Conservation (phyloP, 2,329 filamentous ascomycete species). For the Diaporthe nobilis region DNA sequence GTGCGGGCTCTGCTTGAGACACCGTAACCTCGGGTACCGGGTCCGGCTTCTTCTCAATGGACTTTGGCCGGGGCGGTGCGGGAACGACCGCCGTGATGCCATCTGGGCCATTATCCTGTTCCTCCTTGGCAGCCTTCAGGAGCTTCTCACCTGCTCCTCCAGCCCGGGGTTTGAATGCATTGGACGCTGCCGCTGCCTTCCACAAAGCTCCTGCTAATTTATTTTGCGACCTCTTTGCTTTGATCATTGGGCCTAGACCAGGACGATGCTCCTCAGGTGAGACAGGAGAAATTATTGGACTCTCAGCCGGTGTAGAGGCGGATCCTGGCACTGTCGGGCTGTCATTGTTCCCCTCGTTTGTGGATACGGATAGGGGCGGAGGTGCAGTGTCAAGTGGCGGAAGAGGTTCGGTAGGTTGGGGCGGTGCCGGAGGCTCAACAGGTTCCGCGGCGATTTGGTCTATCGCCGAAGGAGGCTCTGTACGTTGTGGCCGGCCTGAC, state of each 20-base stretch:
- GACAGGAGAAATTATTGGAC: slow-evolving; percentile 47
- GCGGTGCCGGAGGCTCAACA: slow-evolving; percentile 40
- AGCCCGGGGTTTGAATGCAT: slow-evolving; percentile 85
- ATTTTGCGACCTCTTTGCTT: slow-evolving; percentile 79
- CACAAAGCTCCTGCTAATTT: slow-evolving; percentile 83
- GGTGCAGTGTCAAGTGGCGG: slow-evolving; percentile 38
- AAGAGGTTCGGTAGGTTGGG: slow-evolving; percentile 36
- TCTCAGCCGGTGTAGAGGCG: slow-evolving; percentile 45
- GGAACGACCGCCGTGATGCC: slow-evolving; percentile 92
- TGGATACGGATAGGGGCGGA: slow-evolving; percentile 30
- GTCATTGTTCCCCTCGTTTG: slow-evolving; percentile 31
- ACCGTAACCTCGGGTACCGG: slow-evolving; percentile 70
- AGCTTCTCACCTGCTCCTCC: slow-evolving; percentile 82
- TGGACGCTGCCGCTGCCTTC: slow-evolving; percentile 82
- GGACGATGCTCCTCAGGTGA: slow-evolving; percentile 68
- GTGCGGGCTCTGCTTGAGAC: slow-evolving; percentile 53
- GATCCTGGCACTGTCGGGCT: slow-evolving; percentile 43
- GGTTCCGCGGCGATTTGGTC: slow-evolving; percentile 51
- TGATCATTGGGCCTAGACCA: slow-evolving; percentile 92
- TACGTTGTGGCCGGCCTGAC: slow-evolving; percentile 51
- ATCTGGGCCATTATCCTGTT: slow-evolving; percentile 79
- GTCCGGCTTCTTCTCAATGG: slow-evolving; percentile 55
- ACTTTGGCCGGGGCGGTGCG: slow-evolving; percentile 72
- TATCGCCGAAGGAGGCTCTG: slow-evolving; percentile 50
- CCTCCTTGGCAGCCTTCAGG: slow-evolving; percentile 72